Conservation (phyloP, 176 grass and related monocot species). For the Pharus latifolius region DNA sequence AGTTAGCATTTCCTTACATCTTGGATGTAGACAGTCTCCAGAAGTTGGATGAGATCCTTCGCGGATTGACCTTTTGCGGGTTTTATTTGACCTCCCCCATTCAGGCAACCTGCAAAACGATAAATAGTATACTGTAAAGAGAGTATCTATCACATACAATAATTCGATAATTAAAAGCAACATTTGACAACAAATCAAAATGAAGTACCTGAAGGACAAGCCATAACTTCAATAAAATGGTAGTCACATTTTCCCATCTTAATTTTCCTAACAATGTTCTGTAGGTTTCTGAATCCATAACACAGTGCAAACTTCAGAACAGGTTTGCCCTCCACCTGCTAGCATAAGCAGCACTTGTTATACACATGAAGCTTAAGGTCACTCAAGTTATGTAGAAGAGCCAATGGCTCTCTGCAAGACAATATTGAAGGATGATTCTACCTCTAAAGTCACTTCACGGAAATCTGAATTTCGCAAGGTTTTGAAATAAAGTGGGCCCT, state of each 20-base stretch:
- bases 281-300: slow-evolving; percentile 96
- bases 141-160: neutral
- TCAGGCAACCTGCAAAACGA: slow-evolving; percentile 58
- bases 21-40: slow-evolving; percentile 75
- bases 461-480: slow-evolving; percentile 82
- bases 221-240: slow-evolving; percentile 97
- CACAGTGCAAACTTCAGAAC: slow-evolving; percentile 92
- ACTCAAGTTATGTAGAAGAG: neutral
- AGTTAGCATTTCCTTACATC: slow-evolving; percentile 56
- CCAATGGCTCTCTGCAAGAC: neutral
- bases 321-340: slow-evolving; percentile 70
- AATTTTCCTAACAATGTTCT: slow-evolving; percentile 90
- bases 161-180: neutral
- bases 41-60: slow-evolving; percentile 69
- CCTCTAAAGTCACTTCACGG: slow-evolving; percentile 66
- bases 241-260: slow-evolving; percentile 96
- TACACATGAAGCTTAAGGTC: neutral
- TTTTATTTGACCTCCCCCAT: slow-evolving; percentile 95
- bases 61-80: slow-evolving; percentile 61
- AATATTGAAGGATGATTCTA: slow-evolving; percentile 17
- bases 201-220: slow-evolving; percentile 82
- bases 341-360: slow-evolving; percentile 8
- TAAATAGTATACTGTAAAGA: neutral
- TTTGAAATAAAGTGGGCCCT: slow-evolving; percentile 63
- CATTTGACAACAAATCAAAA: neutral